Evolutionary conservation across 257 asterid species (phyloP).

Genomic region (Sherardia arvensis): DNA sequence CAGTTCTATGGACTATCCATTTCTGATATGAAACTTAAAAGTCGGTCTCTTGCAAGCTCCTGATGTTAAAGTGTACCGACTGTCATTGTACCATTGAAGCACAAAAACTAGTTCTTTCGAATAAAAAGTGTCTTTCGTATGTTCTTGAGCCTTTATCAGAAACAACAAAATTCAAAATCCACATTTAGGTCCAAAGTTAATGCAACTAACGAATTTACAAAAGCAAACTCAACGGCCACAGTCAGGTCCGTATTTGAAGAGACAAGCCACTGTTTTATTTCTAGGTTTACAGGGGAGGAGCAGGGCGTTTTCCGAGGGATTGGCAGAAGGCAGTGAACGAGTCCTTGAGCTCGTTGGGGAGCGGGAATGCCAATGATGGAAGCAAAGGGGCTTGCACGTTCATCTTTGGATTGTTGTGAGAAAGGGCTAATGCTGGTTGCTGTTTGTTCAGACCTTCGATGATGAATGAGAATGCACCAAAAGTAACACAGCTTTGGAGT

Average conservation of each 20-base stretch:
- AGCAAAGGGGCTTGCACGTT: conserved; percentile 32
- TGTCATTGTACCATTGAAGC: neutral
- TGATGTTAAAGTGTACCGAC: neutral
- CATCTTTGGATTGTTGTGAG: conserved; percentile 20
- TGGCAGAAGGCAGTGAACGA: conserved; percentile 65
- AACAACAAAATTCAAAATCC: neutral
- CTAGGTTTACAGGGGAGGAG: neutral
- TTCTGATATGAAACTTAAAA: neutral
- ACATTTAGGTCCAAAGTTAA: neutral
- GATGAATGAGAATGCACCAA: conserved; percentile 89
- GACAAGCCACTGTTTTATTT: neutral
- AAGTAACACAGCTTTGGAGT: conserved; percentile 80
- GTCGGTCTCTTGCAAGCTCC: neutral
- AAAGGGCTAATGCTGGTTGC: conserved; percentile 75
- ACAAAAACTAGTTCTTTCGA: neutral
- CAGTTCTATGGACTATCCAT: conserved; percentile 42
- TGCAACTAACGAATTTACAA: neutral
- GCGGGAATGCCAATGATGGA: conserved; percentile 76
- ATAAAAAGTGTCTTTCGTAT: too few relatives aligned
- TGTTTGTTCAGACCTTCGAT: conserved; percentile 84
- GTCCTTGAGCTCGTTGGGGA: conserved; percentile 77
- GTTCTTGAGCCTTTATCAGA: neutral
- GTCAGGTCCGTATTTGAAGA: neutral
- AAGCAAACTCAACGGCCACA: neutral
- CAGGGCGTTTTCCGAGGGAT: conserved; percentile 47